These are phyloP conservation scores for Lasiodiplodia citricola DNA, from an alignment of 2,329 filamentous ascomycete genomes.

Conservation along the genomic window DNA sequence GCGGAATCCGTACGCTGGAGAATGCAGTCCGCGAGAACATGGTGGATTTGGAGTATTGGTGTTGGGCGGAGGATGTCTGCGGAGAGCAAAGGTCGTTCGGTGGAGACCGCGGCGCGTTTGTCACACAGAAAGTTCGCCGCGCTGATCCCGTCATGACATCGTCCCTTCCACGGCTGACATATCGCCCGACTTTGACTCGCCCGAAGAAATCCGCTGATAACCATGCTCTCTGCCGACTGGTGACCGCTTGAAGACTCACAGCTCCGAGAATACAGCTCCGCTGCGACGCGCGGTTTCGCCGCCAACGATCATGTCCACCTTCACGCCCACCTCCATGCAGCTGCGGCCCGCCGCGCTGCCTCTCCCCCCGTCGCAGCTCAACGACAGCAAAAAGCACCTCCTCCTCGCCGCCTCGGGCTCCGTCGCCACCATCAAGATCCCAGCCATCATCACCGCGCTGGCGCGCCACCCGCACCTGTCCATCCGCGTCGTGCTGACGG, in stretches of 20 bases:
- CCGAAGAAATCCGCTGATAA: neutral
- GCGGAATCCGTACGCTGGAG: constrained; percentile 36
- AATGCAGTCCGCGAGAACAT: constrained; percentile 48
- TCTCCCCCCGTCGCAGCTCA: constrained; percentile 7
- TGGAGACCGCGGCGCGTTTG: constrained; percentile 20
- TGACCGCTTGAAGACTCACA: neutral
- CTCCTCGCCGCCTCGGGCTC: constrained; percentile 72
- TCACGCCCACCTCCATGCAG: neutral
- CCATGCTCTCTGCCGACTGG: neutral
- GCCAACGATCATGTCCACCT: neutral
- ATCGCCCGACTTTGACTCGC: constrained; percentile 10
- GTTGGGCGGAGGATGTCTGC: constrained; percentile 27
- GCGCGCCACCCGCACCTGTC: constrained; percentile 64
- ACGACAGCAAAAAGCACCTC: constrained; percentile 63
- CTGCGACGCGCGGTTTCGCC: neutral
- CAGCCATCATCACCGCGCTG: constrained; percentile 59
- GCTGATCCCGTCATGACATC: constrained; percentile 29
- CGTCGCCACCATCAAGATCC: constrained; percentile 85
- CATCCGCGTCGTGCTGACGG: constrained; percentile 83
- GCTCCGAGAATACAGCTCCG: neutral
- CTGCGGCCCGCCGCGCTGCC: neutral
- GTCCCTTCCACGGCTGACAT: constrained; percentile 10
- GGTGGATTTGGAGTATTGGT: neutral
- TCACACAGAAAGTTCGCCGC: constrained; percentile 35
- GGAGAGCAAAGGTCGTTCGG: neutral